These are phyloP conservation scores for Jamesozyma rosinii DNA, from an alignment of 805 yeast genomes.

Conservation along the genomic window DNA sequence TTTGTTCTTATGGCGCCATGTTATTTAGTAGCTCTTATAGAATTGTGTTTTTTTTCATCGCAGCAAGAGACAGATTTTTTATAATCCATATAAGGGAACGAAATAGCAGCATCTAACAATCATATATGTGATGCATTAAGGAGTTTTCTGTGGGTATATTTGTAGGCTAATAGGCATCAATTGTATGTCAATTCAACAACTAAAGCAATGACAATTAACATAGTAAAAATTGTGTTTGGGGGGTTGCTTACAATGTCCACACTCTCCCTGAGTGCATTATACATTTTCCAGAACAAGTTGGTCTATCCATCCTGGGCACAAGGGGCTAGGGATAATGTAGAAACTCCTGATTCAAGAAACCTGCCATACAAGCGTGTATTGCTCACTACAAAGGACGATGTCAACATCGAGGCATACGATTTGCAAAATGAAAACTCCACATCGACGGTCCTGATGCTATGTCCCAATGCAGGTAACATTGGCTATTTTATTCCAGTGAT, in stretches of 20 bases:
- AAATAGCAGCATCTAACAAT: no score
- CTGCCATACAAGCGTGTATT: slow-evolving; percentile 55
- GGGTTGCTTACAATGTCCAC: slow-evolving; percentile 39
- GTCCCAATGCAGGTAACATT: slow-evolving; percentile 94
- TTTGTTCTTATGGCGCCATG: no score
- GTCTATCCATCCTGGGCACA: slow-evolving; percentile 82
- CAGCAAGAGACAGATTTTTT: no score
- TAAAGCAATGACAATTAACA: slow-evolving; percentile 5
- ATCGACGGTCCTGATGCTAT: slow-evolving; percentile 62
- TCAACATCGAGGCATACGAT: slow-evolving; percentile 55
- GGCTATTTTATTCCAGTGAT: slow-evolving; percentile 85
- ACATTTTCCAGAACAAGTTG: slow-evolving; percentile 51
- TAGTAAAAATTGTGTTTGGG: slow-evolving; percentile 33
- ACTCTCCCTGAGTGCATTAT: slow-evolving; percentile 43
- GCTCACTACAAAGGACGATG: slow-evolving; percentile 62
- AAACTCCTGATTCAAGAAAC: slow-evolving; percentile 63
- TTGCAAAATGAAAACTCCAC: slow-evolving; percentile 30
- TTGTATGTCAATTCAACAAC: no score
- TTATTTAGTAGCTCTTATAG: no score
- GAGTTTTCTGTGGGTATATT: no score
- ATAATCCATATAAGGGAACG: no score
- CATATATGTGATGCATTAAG: no score
- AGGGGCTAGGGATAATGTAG: slow-evolving; percentile 60
- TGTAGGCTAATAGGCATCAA: no score
- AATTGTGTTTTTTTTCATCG: no score